A percentile compares a stretch with the other conserved stretches of the same genome.
These are phyloP conservation scores for Aspergillus pseudoglaucus DNA, from an alignment of 2,329 filamentous ascomycete species.

Conservation along the genomic window DNA sequence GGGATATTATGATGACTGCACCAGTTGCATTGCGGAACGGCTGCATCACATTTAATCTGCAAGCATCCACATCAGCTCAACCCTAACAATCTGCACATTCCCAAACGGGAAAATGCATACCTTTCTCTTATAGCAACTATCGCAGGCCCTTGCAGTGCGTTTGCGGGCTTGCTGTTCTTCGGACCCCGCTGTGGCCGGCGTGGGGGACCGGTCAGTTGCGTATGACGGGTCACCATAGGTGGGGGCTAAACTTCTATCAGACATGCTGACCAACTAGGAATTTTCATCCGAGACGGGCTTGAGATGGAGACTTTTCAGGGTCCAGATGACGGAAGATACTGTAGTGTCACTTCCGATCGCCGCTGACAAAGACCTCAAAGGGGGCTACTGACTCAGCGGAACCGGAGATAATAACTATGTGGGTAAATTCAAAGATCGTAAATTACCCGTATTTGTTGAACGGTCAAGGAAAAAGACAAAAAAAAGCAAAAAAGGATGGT, in stretches of 20 bases:
- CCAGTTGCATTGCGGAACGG: constrained; percentile 44
- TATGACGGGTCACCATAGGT: neutral
- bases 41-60: constrained; percentile 47
- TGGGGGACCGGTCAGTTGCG: constrained; percentile 12
- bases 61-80: constrained; percentile 1
- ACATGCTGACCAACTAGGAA: neutral
- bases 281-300: neutral
- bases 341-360: neutral
- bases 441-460: neutral
- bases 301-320: neutral
- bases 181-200: constrained; percentile 6
- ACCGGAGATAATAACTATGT: too few relatives aligned
- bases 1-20: constrained; percentile 43
- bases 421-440: too few relatives aligned
- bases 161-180: constrained; percentile 11
- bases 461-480: neutral
- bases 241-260: neutral
- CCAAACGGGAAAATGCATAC: constrained; percentile 20
- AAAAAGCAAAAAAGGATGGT: constrained; percentile 3
- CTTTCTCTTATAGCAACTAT: constrained; percentile 47
- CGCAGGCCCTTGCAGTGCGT: constrained; percentile 38
- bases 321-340: neutral
- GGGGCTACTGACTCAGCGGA: neutral
- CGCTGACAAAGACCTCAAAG: constrained; percentile 5
- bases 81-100: neutral